These are phyloP conservation scores for Graphilbum fragrans DNA, from an alignment of 2,329 filamentous ascomycete species.

Conservation along the genomic window DNA sequence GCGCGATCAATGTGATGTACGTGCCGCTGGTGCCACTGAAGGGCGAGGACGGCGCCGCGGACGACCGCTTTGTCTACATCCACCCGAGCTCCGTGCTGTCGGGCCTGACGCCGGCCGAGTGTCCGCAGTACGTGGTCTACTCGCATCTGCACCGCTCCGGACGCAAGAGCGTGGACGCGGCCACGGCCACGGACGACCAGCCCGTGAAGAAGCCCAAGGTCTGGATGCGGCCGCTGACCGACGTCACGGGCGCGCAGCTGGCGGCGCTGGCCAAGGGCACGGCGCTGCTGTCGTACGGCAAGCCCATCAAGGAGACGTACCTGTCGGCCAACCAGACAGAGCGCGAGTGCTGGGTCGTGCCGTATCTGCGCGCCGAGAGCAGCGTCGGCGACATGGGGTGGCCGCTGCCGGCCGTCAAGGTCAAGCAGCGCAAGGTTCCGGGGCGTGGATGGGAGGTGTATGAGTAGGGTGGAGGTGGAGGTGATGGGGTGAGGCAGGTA, in stretches of 20 bases:
- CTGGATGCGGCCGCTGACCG: slow-evolving; percentile 78
- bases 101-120: slow-evolving; percentile 54
- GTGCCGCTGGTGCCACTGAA: slow-evolving; percentile 66
- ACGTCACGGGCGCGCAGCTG: slow-evolving; percentile 64
- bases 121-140: slow-evolving; percentile 82
- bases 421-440: slow-evolving; percentile 63
- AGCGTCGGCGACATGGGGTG: slow-evolving; percentile 58
- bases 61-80: slow-evolving; percentile 65
- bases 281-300: slow-evolving; percentile 71
- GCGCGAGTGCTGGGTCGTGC: slow-evolving; percentile 74
- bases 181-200: slow-evolving; percentile 21
- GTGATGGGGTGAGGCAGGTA: background rate
- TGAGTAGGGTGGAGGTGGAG: slow-evolving; percentile 14
- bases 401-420: slow-evolving; percentile 76
- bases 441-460: slow-evolving; percentile 66
- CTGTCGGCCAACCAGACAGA: slow-evolving; percentile 24
- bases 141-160: slow-evolving; percentile 64
- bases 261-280: slow-evolving; percentile 73
- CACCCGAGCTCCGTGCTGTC: slow-evolving; percentile 78
- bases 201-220: slow-evolving; percentile 54
- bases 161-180: slow-evolving; percentile 52
- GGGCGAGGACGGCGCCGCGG: slow-evolving; percentile 20
- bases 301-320: slow-evolving; percentile 76
- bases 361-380: slow-evolving; percentile 60
- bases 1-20: slow-evolving; percentile 90